Evolutionary conservation across 169 alveolate genomes (phyloP).

Genomic region (Eimeria mitis): DNA sequence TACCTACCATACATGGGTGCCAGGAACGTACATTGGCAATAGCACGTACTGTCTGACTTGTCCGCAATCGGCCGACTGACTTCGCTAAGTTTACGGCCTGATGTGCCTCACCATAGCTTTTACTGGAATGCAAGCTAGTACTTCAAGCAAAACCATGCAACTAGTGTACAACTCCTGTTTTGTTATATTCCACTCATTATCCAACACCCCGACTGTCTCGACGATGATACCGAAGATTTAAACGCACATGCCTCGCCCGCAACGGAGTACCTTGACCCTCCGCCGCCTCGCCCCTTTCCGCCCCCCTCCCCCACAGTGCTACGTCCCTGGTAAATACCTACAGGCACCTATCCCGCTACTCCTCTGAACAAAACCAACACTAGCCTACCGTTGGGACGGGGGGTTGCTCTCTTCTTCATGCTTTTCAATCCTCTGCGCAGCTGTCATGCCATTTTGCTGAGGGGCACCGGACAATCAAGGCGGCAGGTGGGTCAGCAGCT

Average conservation of each 20-base stretch:
- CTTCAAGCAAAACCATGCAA: not conserved
- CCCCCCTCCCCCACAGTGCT: not conserved
- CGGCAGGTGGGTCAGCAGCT: not conserved
- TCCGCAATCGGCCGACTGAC: no score
- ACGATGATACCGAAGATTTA: not conserved
- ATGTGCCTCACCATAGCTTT: no score
- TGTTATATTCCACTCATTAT: not conserved
- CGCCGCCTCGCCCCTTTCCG: no score
- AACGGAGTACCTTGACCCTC: not conserved
- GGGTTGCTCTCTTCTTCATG: not conserved
- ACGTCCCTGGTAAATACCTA: not conserved
- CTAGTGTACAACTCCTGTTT: not conserved
- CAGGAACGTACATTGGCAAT: no score
- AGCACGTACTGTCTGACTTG: no score
- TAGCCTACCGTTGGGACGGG: no score
- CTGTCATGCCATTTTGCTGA: not conserved
- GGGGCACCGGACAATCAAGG: not conserved
- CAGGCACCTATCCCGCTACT: not conserved
- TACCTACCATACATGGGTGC: no score
- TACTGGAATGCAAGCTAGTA: no score
- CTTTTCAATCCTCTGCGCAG: not conserved
- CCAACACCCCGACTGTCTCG: not conserved
- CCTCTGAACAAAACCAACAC: not conserved
- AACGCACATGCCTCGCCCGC: not conserved
- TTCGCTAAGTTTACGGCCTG: no score